Base-by-base conservation (phyloP, 2,329 filamentous ascomycete genomes). In the Fusarium paranaense region DNA sequence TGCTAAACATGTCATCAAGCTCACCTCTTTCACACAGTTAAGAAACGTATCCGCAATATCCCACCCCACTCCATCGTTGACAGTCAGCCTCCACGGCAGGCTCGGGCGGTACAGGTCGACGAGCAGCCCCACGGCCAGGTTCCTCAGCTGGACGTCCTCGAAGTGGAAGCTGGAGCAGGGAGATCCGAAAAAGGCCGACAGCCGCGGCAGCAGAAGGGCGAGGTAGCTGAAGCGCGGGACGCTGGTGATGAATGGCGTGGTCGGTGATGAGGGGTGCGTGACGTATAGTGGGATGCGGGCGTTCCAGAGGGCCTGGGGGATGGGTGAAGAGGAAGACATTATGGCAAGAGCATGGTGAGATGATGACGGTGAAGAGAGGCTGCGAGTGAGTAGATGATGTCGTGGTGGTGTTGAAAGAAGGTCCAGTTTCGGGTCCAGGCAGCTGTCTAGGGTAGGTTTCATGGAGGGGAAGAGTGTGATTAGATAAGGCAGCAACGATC, bases 31-130 rank as follows among this genome's bases (percentile, higher is more conserved):
- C 71, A 89, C 89, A 66, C 87, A 87, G 80, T 92, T 92, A 65
- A 91, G 85, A 74, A 92, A 92, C 0, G 90, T 91, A 79, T 91
- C 89, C 47, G 83, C 86, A 58, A 90, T 90, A 74, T 91, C 89
- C 89, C 89, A 91, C 58, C 86, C 86, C 35, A 86, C 78, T 20
- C 88, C 89, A 67, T 90, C 88, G 63, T 83, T 82, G 30, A 90
- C 89, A 18, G 85, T 85, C 57, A 91, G 81, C 14, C 84, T 84
- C 89, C 89, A 91, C 1, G 89, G 89, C 61, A 89, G 79, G 13
- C 78, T 65, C 0, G 89, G 88, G 74, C 85, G 86, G 79, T 91
- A 91, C 30, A 91, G 83, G 75, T 91, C 89, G 60, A 87, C 83
- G 33, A 91, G 83, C 70, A 90, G 80, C 16, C 88, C 87, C 30